Percentiles rank a stretch among this genome's conserved stretches.
phyloP scores from a whole-genome alignment of 257 asterid species.

The Leptodermis oblonga region DNA sequence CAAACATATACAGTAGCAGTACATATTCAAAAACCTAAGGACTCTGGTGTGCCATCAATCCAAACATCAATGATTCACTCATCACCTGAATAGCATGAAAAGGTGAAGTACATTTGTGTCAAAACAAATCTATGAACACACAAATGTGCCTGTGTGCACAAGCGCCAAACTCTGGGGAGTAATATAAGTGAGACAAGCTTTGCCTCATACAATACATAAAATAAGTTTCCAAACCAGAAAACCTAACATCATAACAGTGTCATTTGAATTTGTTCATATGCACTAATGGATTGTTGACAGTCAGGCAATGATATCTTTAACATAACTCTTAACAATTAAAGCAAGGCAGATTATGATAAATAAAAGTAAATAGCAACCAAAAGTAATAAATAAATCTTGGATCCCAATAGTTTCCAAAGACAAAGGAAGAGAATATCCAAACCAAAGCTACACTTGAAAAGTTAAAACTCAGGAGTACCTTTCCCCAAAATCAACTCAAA shows the following conservation, averaged over 20 bases:
- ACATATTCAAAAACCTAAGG: neutral
- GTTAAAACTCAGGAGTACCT: slow-evolving; percentile 43
- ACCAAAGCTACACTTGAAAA: neutral
- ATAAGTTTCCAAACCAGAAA: neutral
- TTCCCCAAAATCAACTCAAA: slow-evolving; percentile 87
- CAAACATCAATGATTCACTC: neutral
- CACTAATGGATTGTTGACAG: neutral
- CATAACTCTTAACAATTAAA: neutral
- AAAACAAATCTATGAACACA: too few relatives aligned
- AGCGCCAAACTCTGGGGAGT: neutral
- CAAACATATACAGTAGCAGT: slow-evolving; percentile 1
- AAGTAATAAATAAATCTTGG: neutral
- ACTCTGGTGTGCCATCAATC: neutral
- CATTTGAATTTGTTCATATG: neutral
- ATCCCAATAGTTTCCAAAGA: neutral
- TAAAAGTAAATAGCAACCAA: neutral
- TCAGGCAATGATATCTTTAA: neutral
- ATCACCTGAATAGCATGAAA: slow-evolving; percentile 1
- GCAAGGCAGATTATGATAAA: neutral
- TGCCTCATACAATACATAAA: neutral
- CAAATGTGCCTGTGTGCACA: too few relatives aligned
- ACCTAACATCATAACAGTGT: neutral
- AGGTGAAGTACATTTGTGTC: neutral
- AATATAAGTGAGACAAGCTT: neutral
- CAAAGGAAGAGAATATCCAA: neutral